These are phyloP conservation scores for Xylaria sp. DNA, from an alignment of 2,329 filamentous ascomycete species.

Conservation along the genomic window DNA sequence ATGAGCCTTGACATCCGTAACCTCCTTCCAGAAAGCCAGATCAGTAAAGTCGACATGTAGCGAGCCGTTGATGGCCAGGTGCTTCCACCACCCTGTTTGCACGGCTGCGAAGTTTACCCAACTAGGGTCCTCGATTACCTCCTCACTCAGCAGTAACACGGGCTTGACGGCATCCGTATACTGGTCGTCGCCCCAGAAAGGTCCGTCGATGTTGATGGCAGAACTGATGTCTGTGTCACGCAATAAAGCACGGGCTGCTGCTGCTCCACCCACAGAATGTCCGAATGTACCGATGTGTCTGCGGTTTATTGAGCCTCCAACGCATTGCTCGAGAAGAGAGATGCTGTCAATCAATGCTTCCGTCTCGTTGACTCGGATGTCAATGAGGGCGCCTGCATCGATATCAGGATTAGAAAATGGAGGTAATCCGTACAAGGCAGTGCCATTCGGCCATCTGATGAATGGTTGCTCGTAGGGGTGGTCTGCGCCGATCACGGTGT, in stretches of 20 bases:
- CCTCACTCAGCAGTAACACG: constrained; percentile 34
- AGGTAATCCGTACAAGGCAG: constrained; percentile 30
- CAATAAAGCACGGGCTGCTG: constrained; percentile 33
- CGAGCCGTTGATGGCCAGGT: constrained; percentile 31
- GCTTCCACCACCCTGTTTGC: constrained; percentile 38
- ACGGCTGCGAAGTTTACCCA: constrained; percentile 34
- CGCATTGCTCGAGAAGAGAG: constrained; percentile 28
- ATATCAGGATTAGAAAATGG: constrained; percentile 26
- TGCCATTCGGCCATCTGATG: constrained; percentile 44
- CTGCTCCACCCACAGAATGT: constrained; percentile 41
- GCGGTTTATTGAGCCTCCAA: constrained; percentile 33
- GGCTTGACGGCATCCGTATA: constrained; percentile 36
- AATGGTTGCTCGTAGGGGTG: constrained; percentile 46
- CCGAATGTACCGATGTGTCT: constrained; percentile 40
- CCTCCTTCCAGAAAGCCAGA: constrained; percentile 36
- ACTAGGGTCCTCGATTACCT: constrained; percentile 2
- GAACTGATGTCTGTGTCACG: constrained; percentile 32
- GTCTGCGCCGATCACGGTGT: constrained; percentile 38
- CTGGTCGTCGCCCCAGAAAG: constrained; percentile 20
- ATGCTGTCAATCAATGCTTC: constrained; percentile 10
- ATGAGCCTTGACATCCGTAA: constrained; percentile 7
- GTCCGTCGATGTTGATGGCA: constrained; percentile 43
- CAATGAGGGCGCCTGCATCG: constrained; percentile 1
- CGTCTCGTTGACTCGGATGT: constrained; percentile 16
- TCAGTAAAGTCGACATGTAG: constrained; percentile 40